Percentiles rank a stretch among this genome's conserved stretches.
These are phyloP conservation scores for Arthrobotrys conoides DNA, from an alignment of 2,329 filamentous ascomycete species.

Conservation along the genomic window DNA sequence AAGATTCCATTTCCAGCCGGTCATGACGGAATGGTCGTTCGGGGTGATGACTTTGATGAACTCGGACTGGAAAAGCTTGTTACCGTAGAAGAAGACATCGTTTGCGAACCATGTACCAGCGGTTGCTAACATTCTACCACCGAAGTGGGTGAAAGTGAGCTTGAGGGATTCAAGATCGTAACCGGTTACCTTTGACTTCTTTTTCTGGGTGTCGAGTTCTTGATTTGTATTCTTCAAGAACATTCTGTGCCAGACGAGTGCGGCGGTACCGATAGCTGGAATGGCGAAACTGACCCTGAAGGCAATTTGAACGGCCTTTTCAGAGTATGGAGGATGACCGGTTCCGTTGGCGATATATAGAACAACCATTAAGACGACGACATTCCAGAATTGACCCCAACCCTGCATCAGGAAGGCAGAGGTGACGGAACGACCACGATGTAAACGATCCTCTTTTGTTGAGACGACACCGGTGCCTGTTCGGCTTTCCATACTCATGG, in stretches of 20 bases:
- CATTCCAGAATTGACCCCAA: conserved; percentile 97
- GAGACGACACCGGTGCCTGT: conserved; percentile 88
- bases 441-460: conserved; percentile 90
- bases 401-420: conserved; percentile 98
- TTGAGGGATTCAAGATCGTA: conserved; percentile 89
- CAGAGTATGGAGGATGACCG: conserved; percentile 79
- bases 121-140: conserved; percentile 86
- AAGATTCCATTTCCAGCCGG: conserved; percentile 91
- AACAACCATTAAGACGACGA: conserved; percentile 86
- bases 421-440: conserved; percentile 95
- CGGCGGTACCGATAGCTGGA: conserved; percentile 89
- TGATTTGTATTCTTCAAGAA: conserved; percentile 92
- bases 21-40: conserved; percentile 80
- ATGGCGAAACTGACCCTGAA: conserved; percentile 94
- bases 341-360: conserved; percentile 87
- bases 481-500: conserved; percentile 92
- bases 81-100: conserved; percentile 98
- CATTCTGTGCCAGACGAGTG: conserved; percentile 95
- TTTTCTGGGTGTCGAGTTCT: conserved; percentile 85
- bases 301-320: conserved; percentile 85
- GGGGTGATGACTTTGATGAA: conserved; percentile 88
- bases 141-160: conserved; percentile 85
- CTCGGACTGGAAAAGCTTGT: conserved; percentile 94
- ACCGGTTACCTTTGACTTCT: conserved; percentile 86
- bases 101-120: conserved; percentile 94